Conservation (phyloP, 441 rosid genomes). For the Adansonia grandidieri region DNA sequence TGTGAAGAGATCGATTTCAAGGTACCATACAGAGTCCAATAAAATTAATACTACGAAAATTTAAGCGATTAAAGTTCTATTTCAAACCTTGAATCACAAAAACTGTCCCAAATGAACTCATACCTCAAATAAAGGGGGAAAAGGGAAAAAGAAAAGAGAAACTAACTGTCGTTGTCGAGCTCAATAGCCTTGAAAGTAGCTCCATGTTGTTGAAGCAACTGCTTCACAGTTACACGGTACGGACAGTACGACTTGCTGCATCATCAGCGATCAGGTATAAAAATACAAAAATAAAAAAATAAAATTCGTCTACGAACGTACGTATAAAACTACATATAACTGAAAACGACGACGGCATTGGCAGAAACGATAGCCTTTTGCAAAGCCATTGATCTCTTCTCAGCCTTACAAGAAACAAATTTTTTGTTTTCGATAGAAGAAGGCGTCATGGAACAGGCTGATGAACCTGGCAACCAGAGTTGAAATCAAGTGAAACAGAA, state of each 20-base stretch:
- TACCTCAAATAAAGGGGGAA: not conserved
- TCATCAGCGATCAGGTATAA: not conserved
- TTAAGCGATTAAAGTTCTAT: not conserved
- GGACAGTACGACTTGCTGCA: slow-evolving; percentile 83
- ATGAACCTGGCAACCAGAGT: too few species aligned
- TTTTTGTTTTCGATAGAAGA: not conserved
- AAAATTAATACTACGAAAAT: not conserved
- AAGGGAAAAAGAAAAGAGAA: not conserved
- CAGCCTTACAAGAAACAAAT: not conserved
- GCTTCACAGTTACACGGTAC: slow-evolving; percentile 65
- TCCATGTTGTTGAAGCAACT: slow-evolving; percentile 61
- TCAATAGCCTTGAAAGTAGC: slow-evolving; percentile 63
- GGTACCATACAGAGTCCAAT: not conserved
- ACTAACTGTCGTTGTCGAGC: slow-evolving; percentile 70
- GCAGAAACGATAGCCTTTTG: slow-evolving; percentile 59
- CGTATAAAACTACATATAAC: slow-evolving; percentile 33
- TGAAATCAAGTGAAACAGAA: too few species aligned
- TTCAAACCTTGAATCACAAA: not conserved
- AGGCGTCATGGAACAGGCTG: too few species aligned
- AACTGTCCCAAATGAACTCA: not conserved
- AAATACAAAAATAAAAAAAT: not conserved
- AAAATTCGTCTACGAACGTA: not conserved
- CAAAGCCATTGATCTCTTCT: slow-evolving; percentile 54
- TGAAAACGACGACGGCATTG: slow-evolving; percentile 76
- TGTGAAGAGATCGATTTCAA: slow-evolving; percentile 2